Evolutionary conservation across 2,329 filamentous ascomycete genomes (phyloP).

Genomic region (Lasiodiplodia sp.): DNA sequence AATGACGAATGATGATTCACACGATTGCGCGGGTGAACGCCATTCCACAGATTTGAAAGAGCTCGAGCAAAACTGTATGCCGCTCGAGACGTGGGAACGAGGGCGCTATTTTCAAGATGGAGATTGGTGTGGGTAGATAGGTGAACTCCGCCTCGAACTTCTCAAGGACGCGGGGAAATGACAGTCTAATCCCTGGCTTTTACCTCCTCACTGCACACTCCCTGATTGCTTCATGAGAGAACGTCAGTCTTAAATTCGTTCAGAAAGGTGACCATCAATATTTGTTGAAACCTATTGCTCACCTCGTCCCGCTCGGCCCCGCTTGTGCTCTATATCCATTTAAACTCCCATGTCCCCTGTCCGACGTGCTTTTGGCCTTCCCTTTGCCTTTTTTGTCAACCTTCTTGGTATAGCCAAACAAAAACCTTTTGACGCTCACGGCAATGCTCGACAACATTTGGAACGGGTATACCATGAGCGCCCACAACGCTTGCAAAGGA

Average conservation of each 20-base stretch:
- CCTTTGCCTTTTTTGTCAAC: slow-evolving; percentile 24
- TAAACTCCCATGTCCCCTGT: slow-evolving; percentile 22
- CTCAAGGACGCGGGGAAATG: no score
- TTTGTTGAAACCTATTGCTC: neutral
- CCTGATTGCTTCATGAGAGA: neutral
- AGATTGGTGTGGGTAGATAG: neutral
- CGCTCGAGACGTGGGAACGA: neutral
- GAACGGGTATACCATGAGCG: slow-evolving; percentile 43
- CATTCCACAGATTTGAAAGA: neutral
- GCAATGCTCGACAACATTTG: slow-evolving; percentile 30
- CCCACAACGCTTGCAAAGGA: slow-evolving; percentile 38
- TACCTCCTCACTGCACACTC: neutral
- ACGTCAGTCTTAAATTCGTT: neutral
- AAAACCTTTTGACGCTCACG: slow-evolving; percentile 14
- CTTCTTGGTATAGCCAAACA: slow-evolving; percentile 27
- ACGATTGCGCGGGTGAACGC: neutral
- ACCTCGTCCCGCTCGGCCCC: slow-evolving; percentile 15
- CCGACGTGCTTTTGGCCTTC: neutral
- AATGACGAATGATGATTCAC: neutral
- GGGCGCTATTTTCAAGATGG: neutral
- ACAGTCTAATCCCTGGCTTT: neutral
- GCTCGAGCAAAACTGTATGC: neutral
- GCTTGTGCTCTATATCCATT: slow-evolving; percentile 27
- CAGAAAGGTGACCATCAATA: no score
- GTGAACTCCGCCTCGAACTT: no score